phyloP scores from a whole-genome alignment of 2,329 filamentous ascomycete species.

The Gaeumannomyces tritici region DNA sequence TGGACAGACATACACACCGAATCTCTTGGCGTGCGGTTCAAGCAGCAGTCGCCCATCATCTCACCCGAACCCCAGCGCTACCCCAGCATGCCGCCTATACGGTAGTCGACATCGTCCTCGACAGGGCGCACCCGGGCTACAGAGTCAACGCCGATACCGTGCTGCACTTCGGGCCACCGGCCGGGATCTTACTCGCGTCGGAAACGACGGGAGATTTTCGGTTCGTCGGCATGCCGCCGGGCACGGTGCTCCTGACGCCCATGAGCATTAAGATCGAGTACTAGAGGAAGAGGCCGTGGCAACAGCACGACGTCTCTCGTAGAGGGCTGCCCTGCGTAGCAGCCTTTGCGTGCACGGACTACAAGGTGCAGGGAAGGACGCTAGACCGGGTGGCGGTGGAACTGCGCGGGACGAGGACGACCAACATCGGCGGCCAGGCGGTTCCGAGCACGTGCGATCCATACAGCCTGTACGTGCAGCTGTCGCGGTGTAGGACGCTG shows the following conservation, averaged over 20 bases:
- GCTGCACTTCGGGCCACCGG: not conserved
- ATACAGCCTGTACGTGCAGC: not conserved
- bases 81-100: too few species aligned
- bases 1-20: conserved; percentile 43
- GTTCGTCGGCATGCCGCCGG: not conserved
- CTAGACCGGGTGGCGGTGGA: not conserved
- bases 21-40: not conserved
- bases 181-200: too few species aligned
- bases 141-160: not conserved
- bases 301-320: not conserved
- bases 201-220: too few species aligned
- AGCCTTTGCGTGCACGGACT: not conserved
- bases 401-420: not conserved
- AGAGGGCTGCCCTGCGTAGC: not conserved
- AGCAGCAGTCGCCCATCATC: not conserved
- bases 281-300: not conserved
- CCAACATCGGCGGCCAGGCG: not conserved
- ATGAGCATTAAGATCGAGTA: not conserved
- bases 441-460: not conserved
- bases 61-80: conserved; percentile 3
- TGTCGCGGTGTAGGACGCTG: not conserved
- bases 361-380: not conserved
- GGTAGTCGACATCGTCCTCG: not conserved
- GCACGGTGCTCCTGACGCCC: not conserved
- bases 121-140: not conserved